Conservation (phyloP, 2,329 filamentous ascomycete species). For the Stagonosporopsis chrysanthemi region DNA sequence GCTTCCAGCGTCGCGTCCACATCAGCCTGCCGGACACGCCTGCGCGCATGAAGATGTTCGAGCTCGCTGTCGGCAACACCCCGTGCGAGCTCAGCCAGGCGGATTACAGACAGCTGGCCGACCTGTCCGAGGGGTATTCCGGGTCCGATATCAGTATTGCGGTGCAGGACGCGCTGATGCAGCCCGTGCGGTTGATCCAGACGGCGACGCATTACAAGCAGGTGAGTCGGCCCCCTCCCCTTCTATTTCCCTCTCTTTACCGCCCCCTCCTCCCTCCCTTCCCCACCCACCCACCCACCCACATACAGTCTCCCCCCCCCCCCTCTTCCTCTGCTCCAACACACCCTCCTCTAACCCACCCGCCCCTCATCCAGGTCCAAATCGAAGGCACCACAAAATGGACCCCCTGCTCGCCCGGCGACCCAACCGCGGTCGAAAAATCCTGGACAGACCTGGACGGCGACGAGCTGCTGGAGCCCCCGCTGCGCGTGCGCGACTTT, state of each 20-base stretch:
- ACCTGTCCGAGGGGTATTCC: slow-evolving; percentile 90
- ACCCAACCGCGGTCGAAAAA: slow-evolving; percentile 87
- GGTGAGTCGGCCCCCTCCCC: slow-evolving; percentile 59
- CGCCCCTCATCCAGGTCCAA: slow-evolving; percentile 67
- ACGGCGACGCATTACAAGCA: slow-evolving; percentile 98
- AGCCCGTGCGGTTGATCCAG: slow-evolving; percentile 94
- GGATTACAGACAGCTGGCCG: slow-evolving; percentile 81
- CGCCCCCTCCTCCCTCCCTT: too few relatives aligned
- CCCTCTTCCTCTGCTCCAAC: too few relatives aligned
- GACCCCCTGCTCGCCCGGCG: slow-evolving; percentile 94
- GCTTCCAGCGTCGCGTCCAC: slow-evolving; percentile 95
- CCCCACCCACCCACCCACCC: too few relatives aligned
- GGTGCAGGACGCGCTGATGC: slow-evolving; percentile 96
- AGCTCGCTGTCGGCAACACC: slow-evolving; percentile 90
- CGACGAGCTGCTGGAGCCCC: slow-evolving; percentile 84
- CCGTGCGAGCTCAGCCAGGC: slow-evolving; percentile 80
- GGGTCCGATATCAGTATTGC: slow-evolving; percentile 96
- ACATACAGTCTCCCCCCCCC: too few relatives aligned
- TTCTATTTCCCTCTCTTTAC: background rate
- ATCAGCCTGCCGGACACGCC: slow-evolving; percentile 89
- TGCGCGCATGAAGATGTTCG: slow-evolving; percentile 93
- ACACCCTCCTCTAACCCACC: background rate
- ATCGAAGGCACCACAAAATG: slow-evolving; percentile 71
- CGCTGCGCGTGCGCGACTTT: slow-evolving; percentile 89
- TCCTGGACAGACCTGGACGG: slow-evolving; percentile 87